These are phyloP conservation scores for Leccinum uliginosum DNA, from an alignment of 768 basidiomycete species.

Conservation along the genomic window DNA sequence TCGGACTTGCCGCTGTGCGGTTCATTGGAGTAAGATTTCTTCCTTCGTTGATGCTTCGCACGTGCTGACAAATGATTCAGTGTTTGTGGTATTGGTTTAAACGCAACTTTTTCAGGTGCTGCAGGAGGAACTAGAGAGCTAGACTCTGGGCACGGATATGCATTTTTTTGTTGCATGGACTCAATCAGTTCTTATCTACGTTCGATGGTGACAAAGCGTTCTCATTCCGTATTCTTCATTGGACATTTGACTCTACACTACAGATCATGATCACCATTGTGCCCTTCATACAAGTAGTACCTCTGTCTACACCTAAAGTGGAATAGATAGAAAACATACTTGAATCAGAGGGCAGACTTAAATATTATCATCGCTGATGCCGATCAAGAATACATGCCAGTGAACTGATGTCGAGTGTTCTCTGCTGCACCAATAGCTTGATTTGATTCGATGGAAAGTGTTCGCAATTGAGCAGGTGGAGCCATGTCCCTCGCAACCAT, in stretches of 20 bases:
- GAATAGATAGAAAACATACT: conserved; percentile 26
- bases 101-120: conserved; percentile 78
- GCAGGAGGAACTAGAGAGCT: conserved; percentile 58
- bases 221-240: conserved; percentile 7
- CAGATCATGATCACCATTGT: conserved; percentile 13
- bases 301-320: conserved; percentile 18
- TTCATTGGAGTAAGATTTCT: conserved; percentile 63
- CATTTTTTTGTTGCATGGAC: conserved; percentile 23
- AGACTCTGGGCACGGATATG: conserved; percentile 10
- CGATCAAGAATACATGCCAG: conserved; percentile 57
- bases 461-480: conserved; percentile 16
- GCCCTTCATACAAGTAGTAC: conserved; percentile 15
- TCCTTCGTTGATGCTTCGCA: neutral
- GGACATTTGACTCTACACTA: conserved; percentile 27
- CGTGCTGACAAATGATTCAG: conserved; percentile 33
- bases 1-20: conserved; percentile 64
- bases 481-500: conserved; percentile 16
- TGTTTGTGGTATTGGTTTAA: conserved; percentile 81
- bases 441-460: conserved; percentile 13
- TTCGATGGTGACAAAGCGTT: conserved; percentile 24
- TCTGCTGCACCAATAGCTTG: conserved; percentile 10
- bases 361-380: conserved; percentile 2
- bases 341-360: conserved; percentile 11
- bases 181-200: conserved; percentile 29
- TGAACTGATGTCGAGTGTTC: conserved; percentile 34